phyloP scores from a whole-genome alignment of 495 filamentous ascomycete genomes.

The Tuber aestivum region DNA sequence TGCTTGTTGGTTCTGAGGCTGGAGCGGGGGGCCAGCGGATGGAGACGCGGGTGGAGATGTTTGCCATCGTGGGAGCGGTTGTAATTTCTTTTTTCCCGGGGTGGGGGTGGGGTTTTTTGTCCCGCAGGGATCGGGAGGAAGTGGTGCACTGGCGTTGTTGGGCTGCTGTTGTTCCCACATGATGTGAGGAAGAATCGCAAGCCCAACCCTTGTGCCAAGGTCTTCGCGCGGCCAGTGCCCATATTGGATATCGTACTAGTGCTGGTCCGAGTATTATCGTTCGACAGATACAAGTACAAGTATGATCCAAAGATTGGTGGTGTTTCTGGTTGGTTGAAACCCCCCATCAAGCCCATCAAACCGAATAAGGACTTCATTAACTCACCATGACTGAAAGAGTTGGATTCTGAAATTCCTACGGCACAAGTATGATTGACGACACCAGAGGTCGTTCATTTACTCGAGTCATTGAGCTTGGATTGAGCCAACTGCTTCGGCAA shows the following conservation, averaged over 20 bases:
- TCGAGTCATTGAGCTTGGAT: background rate
- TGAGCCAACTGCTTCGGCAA: background rate
- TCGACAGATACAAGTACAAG: background rate
- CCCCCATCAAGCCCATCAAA: background rate
- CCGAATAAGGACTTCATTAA: background rate
- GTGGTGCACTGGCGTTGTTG: too few relatives aligned
- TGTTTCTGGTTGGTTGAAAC: background rate
- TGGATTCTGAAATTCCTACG: background rate
- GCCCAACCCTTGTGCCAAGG: conserved; percentile 3
- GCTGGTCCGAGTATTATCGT: too few relatives aligned
- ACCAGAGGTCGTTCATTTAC: background rate
- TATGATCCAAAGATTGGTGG: background rate
- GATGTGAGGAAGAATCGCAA: background rate
- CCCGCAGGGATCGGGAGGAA: background rate
- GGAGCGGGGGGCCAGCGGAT: conserved; percentile 36
- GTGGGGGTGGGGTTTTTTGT: background rate
- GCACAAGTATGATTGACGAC: background rate
- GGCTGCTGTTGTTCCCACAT: background rate
- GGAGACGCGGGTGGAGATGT: conserved; percentile 34
- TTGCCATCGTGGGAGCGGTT: conserved; percentile 18
- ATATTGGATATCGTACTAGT: too few relatives aligned
- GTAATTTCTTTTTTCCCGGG: background rate
- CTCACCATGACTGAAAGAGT: background rate
- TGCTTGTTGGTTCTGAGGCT: conserved; percentile 29
- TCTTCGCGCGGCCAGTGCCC: background rate